Conservation (phyloP, 306 rosid genomes). For the Cucumis melo region DNA sequence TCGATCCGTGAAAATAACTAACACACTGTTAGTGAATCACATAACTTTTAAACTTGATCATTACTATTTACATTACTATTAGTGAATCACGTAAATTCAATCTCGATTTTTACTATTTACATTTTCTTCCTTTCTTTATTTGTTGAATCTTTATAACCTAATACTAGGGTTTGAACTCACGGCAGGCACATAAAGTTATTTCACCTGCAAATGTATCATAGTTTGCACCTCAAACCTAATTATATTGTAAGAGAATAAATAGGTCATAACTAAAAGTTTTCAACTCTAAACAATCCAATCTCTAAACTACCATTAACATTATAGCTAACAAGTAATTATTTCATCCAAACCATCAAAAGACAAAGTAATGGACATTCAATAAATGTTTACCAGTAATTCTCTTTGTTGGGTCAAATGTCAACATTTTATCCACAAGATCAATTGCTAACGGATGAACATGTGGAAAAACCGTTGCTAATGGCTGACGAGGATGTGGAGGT, state of each 20-base stretch:
- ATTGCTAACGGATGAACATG: slow-evolving; percentile 81
- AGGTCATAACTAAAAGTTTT: neutral
- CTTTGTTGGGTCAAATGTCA: slow-evolving; percentile 73
- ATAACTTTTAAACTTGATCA: too few species aligned
- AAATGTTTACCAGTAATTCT: slow-evolving; percentile 66
- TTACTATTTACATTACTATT: too few species aligned
- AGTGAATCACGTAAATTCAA: too few species aligned
- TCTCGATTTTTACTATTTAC: too few species aligned
- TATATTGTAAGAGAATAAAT: neutral
- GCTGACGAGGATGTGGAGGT: slow-evolving; percentile 68
- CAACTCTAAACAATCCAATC: neutral
- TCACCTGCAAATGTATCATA: neutral
- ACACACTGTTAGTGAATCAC: too few species aligned
- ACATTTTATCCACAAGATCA: slow-evolving; percentile 84
- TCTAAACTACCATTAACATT: neutral
- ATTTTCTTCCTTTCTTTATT: too few species aligned
- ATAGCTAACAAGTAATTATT: neutral
- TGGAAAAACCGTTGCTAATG: slow-evolving; percentile 53
- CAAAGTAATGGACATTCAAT: neutral
- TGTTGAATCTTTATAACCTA: too few species aligned
- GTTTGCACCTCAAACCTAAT: neutral
- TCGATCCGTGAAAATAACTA: too few species aligned
- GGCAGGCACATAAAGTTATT: neutral
- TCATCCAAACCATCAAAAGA: neutral
- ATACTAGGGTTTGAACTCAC: neutral